Evolutionary conservation across 78 protist species (phyloP), one percentile per base, ranked within the genome.

Genomic region (Tieghemostelium lacteum): DNA sequence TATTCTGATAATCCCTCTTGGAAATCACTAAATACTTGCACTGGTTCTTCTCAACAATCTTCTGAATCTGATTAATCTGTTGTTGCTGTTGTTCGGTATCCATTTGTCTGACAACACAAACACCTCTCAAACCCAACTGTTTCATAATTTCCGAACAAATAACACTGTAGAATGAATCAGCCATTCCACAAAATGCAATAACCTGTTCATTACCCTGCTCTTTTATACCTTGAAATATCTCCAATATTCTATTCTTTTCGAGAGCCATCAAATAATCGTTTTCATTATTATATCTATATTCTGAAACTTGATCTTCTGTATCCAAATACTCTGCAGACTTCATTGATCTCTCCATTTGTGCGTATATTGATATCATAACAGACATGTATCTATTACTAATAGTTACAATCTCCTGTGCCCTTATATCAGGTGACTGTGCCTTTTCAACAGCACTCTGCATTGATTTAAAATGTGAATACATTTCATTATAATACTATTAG

Each of bases 401-500:
- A 16, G 74, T 31, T 17, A 54, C 16, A n/a, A 80, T 57, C 58
- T 80, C 88, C 40, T 76, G 50, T 37, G 64, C 70, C 67, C 88
- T 80, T 37, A 67, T 76, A 50, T 80, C 88, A 3, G 88, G 76
- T 57, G 36, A 24, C 4, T 42, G 28, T 8, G 24, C 17, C 20
- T 67, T n/a, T 7, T 28, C 26, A 40, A 60, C 7, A 37, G 55
- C 37, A 31, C 36, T 45, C 42, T 80, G 88, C 37, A 67, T 49
- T 24, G 75, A 40, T 42, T 33, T 62, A 57, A 80, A 80, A 20
- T 80, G 74, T 40, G 76, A 54, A 69, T 57, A 80, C 37, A 80
- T 66, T 55, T 80, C 88, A 80, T 67, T 80, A 19, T 67, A 80
- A 29, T 66, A 78, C 88, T 78, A 64, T 34, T 7, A n/a, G 29